A percentile compares a stretch with the other conserved stretches of the same genome.
Evolutionary conservation across 352 stramenopile species (phyloP).

Genomic region (Pythium dissotocum): DNA sequence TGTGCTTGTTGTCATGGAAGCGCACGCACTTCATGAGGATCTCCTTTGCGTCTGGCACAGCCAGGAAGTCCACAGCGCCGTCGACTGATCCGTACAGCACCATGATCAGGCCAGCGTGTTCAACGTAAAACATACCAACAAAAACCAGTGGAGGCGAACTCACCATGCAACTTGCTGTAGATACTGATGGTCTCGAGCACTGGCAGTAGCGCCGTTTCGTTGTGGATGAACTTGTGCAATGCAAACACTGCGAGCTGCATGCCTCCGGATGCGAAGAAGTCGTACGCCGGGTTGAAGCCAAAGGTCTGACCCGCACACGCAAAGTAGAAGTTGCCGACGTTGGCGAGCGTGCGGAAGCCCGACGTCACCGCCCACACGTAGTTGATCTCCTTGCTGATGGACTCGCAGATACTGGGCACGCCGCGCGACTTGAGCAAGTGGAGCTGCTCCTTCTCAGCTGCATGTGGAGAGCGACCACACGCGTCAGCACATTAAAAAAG

Average conservation of each 20-base stretch:
- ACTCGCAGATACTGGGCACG: constrained; percentile 64
- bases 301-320: constrained; percentile 64
- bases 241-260: constrained; percentile 72
- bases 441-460: constrained; percentile 69
- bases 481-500: no score
- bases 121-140: neutral
- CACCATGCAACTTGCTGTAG: constrained; percentile 74
- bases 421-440: constrained; percentile 59
- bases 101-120: neutral
- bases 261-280: constrained; percentile 65
- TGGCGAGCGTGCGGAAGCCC: constrained; percentile 66
- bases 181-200: constrained; percentile 69
- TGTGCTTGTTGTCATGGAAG: constrained; percentile 79
- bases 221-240: constrained; percentile 76
- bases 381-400: constrained; percentile 77
- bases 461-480: neutral
- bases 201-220: constrained; percentile 58
- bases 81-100: constrained; percentile 37
- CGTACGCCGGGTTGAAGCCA: constrained; percentile 62
- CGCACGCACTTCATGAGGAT: constrained; percentile 74
- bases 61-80: constrained; percentile 66
- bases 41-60: constrained; percentile 47
- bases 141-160: neutral
- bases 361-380: constrained; percentile 73
- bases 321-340: constrained; percentile 78